phyloP scores from a whole-genome alignment of 1,139 yeast species.

The Scheffersomyces segobiensis region DNA sequence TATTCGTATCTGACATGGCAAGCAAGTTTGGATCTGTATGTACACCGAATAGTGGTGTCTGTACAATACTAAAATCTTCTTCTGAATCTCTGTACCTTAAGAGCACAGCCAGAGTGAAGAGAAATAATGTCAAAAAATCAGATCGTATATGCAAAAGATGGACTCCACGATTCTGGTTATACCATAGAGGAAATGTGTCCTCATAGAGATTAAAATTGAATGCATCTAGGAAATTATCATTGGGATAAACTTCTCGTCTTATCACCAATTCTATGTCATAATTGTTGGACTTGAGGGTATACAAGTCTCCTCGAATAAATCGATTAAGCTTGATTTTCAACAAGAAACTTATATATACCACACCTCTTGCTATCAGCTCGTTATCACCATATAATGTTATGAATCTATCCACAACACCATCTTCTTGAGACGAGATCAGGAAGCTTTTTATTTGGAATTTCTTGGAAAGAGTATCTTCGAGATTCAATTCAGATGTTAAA shows the following conservation, averaged over 20 bases:
- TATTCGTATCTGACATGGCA: constrained; percentile 21
- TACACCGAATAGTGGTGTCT: constrained; percentile 22
- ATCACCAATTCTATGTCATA: constrained; percentile 17
- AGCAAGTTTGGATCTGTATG: constrained; percentile 28
- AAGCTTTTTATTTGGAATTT: constrained; percentile 22
- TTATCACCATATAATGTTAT: constrained; percentile 28
- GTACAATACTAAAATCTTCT: constrained; percentile 17
- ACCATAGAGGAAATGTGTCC: constrained; percentile 8
- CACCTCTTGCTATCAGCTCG: constrained; percentile 21
- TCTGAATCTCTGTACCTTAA: neutral
- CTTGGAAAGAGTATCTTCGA: constrained; percentile 10
- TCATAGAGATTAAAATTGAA: constrained; percentile 7
- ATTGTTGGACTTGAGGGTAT: constrained; percentile 34
- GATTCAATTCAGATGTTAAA: constrained; percentile 12
- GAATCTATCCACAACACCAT: constrained; percentile 32
- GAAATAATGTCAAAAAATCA: constrained; percentile 20
- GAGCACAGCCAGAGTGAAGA: neutral
- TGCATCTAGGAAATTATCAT: neutral
- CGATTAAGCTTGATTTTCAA: constrained; percentile 27
- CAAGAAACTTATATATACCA: constrained; percentile 23
- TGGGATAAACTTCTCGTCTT: neutral
- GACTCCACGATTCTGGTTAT: constrained; percentile 8
- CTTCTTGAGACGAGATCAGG: constrained; percentile 17
- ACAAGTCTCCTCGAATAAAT: constrained; percentile 15
- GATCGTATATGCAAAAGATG: constrained; percentile 17